These are phyloP conservation scores for Penicillium samsonianum DNA, from an alignment of 495 filamentous ascomycete species.

Conservation along the genomic window DNA sequence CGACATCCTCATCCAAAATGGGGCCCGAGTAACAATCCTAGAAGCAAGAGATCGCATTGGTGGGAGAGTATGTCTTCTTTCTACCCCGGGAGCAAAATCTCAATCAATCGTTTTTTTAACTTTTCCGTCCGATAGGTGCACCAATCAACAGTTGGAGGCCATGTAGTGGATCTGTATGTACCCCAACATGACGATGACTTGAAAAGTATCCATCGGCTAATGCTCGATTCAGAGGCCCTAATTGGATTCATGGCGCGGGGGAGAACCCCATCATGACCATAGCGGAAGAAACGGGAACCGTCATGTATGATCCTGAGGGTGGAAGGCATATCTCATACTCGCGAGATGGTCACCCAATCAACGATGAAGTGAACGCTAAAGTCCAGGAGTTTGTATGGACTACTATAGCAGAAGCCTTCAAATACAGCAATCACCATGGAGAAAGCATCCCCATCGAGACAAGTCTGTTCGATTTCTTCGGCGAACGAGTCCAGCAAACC, in stretches of 20 bases:
- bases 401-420: slow-evolving; percentile 75
- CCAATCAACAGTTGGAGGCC: slow-evolving; percentile 39
- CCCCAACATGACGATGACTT: not conserved
- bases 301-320: slow-evolving; percentile 56
- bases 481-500: slow-evolving; percentile 58
- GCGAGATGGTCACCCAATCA: slow-evolving; percentile 59
- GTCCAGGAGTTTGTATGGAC: slow-evolving; percentile 71
- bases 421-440: slow-evolving; percentile 69
- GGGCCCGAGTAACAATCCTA: slow-evolving; percentile 78
- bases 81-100: not conserved
- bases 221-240: slow-evolving; percentile 63
- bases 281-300: slow-evolving; percentile 66
- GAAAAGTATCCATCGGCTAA: not conserved
- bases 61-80: slow-evolving; percentile 61
- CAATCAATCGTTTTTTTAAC: not conserved
- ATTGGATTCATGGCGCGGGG: slow-evolving; percentile 92
- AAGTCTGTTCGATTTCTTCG: slow-evolving; percentile 80
- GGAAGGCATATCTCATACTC: slow-evolving; percentile 58
- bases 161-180: slow-evolving; percentile 50
- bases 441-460: slow-evolving; percentile 61
- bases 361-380: slow-evolving; percentile 51
- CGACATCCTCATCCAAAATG: slow-evolving; percentile 75
- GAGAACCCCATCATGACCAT: slow-evolving; percentile 83
- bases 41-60: slow-evolving; percentile 84
- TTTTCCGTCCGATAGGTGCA: slow-evolving; percentile 32